Evolutionary conservation across 345 rosid genomes (phyloP).

Genomic region (sweet orange (Citrus sinensis)): DNA sequence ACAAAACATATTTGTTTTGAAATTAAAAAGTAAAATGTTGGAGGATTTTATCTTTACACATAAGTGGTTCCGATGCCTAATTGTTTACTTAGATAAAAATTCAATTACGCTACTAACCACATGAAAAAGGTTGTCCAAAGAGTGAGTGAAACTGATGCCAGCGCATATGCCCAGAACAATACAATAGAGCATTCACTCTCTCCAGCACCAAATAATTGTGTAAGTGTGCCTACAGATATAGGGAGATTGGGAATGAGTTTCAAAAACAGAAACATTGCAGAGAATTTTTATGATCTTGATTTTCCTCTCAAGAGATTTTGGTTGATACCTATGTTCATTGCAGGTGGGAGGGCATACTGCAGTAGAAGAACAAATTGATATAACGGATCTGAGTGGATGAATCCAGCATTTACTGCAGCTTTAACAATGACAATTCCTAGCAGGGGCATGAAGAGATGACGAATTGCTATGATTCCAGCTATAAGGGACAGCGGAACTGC

Average conservation of each 20-base stretch:
- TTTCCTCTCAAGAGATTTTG: too few species aligned
- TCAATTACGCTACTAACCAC: constrained; percentile 27
- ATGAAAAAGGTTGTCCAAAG: constrained; percentile 40
- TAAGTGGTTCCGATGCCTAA: not conserved
- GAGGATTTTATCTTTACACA: not conserved
- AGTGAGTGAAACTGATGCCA: constrained; percentile 30
- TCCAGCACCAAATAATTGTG: constrained; percentile 34
- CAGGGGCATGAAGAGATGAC: constrained; percentile 47
- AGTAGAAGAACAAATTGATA: constrained; percentile 42
- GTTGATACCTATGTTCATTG: constrained; percentile 37
- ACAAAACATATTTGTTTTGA: not conserved
- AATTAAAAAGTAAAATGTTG: not conserved
- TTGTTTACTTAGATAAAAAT: not conserved
- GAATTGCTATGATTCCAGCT: constrained; percentile 43
- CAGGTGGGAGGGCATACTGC: constrained; percentile 55
- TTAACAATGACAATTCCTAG: constrained; percentile 47
- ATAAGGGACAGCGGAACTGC: constrained; percentile 33
- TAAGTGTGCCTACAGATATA: constrained; percentile 30
- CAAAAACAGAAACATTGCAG: not conserved
- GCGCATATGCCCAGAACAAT: constrained; percentile 32
- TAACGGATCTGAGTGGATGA: constrained; percentile 42
- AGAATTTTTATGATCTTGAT: too few species aligned
- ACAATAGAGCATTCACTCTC: constrained; percentile 39
- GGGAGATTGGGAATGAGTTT: not conserved
- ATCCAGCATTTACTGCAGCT: constrained; percentile 41